Conservation (phyloP, 2,329 filamentous ascomycete genomes). For the Claviceps humidiphila region DNA sequence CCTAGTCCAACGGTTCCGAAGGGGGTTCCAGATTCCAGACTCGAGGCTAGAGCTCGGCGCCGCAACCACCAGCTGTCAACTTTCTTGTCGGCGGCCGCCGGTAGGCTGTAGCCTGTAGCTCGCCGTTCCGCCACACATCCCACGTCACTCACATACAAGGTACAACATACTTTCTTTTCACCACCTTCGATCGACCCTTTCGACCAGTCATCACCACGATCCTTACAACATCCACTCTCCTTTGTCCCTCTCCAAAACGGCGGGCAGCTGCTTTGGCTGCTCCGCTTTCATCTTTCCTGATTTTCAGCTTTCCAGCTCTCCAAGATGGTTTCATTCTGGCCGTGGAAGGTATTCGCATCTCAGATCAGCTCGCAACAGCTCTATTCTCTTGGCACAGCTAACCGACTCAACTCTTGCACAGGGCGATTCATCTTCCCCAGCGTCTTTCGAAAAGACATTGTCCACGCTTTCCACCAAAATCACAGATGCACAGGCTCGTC, state of each 20-base stretch:
- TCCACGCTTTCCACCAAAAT: constrained; percentile 75
- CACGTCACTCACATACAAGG: neutral
- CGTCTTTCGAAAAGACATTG: constrained; percentile 85
- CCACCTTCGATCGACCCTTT: neutral
- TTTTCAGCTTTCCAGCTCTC: neutral
- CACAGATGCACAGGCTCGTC: constrained; percentile 53
- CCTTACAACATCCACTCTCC: neutral
- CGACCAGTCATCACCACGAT: neutral
- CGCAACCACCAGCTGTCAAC: neutral
- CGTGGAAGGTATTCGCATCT: constrained; percentile 9
- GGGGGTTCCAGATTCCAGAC: neutral
- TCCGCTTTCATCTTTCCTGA: neutral
- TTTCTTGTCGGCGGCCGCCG: neutral
- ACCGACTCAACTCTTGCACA: constrained; percentile 22
- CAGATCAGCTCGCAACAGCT: neutral
- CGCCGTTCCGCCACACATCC: neutral
- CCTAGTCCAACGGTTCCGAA: neutral
- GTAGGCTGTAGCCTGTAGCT: neutral
- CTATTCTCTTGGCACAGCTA: neutral
- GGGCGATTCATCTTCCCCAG: constrained; percentile 70
- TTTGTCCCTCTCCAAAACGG: neutral
- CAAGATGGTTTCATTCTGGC: constrained; percentile 12
- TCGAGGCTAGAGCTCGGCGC: neutral
- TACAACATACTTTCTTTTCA: neutral
- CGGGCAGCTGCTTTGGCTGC: neutral